Conservation (phyloP, 371 early-diverging fungal species). For the Apophysomyces elegans region DNA sequence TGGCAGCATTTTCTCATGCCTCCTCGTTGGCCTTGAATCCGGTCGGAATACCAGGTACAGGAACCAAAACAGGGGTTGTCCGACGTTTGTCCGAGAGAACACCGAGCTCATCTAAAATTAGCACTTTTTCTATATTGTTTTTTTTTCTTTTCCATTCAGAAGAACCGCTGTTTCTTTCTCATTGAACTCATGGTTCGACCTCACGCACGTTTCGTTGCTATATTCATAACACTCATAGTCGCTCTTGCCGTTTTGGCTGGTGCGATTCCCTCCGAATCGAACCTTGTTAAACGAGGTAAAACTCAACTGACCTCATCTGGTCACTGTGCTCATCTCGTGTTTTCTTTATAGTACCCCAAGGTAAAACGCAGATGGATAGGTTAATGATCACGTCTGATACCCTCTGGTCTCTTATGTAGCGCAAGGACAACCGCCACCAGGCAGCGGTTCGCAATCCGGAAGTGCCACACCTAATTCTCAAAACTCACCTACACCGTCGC, state of each 20-base stretch:
- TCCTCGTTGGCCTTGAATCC: too few species aligned
- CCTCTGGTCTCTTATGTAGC: not conserved
- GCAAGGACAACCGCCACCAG: not conserved
- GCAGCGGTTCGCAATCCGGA: not conserved
- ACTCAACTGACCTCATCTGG: not conserved
- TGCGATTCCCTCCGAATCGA: not conserved
- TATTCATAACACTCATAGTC: not conserved
- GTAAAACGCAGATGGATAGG: constrained; percentile 8
- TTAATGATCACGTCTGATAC: not conserved
- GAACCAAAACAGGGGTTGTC: constrained; percentile 6
- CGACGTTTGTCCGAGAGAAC: constrained; percentile 1
- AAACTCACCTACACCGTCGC: not conserved
- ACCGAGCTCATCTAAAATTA: not conserved
- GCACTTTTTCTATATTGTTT: not conserved
- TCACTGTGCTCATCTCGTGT: not conserved
- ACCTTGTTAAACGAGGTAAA: constrained; percentile 17
- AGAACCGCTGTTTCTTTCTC: not conserved
- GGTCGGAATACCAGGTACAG: not conserved
- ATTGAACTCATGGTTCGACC: constrained; percentile 2
- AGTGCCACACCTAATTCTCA: not conserved
- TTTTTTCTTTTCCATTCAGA: constrained; percentile 2
- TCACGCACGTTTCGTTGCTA: constrained; percentile 5
- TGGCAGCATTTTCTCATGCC: too few species aligned
- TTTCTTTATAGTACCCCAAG: constrained; percentile 25
- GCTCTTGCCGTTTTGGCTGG: not conserved